Conservation (phyloP, 805 yeast genomes). For the Saccharomycopsis sp. region DNA sequence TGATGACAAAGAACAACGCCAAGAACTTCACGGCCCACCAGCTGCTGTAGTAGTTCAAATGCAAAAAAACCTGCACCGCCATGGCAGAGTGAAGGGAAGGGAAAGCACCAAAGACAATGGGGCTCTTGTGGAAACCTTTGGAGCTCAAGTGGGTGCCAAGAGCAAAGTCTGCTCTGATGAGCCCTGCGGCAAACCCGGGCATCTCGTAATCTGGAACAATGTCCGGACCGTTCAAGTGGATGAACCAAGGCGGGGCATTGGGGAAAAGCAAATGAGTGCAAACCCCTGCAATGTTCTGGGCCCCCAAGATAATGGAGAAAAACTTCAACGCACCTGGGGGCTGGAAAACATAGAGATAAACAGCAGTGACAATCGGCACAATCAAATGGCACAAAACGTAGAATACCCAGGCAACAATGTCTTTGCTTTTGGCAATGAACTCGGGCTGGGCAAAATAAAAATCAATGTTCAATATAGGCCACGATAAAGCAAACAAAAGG, state of each 20-base stretch:
- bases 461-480: slow-evolving; percentile 42
- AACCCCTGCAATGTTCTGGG: slow-evolving; percentile 52
- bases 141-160: slow-evolving; percentile 53
- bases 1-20: slow-evolving; percentile 36
- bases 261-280: slow-evolving; percentile 55
- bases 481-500: slow-evolving; percentile 34
- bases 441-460: slow-evolving; percentile 33
- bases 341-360: slow-evolving; percentile 58
- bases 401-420: slow-evolving; percentile 50
- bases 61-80: slow-evolving; percentile 40
- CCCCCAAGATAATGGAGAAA: slow-evolving; percentile 47
- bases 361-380: slow-evolving; percentile 51
- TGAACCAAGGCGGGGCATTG: slow-evolving; percentile 70
- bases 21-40: slow-evolving; percentile 24
- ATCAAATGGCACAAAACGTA: slow-evolving; percentile 55
- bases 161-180: slow-evolving; percentile 54
- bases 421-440: slow-evolving; percentile 35
- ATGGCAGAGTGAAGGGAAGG: slow-evolving; percentile 59
- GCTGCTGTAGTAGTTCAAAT: slow-evolving; percentile 12
- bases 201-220: slow-evolving; percentile 47
- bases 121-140: slow-evolving; percentile 55
- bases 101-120: slow-evolving; percentile 61
- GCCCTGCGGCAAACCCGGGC: slow-evolving; percentile 65
- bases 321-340: slow-evolving; percentile 51
- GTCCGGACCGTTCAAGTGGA: slow-evolving; percentile 50